These are phyloP conservation scores for Malbranchea cinnamomea DNA, from an alignment of 2,329 filamentous ascomycete genomes.

Conservation along the genomic window DNA sequence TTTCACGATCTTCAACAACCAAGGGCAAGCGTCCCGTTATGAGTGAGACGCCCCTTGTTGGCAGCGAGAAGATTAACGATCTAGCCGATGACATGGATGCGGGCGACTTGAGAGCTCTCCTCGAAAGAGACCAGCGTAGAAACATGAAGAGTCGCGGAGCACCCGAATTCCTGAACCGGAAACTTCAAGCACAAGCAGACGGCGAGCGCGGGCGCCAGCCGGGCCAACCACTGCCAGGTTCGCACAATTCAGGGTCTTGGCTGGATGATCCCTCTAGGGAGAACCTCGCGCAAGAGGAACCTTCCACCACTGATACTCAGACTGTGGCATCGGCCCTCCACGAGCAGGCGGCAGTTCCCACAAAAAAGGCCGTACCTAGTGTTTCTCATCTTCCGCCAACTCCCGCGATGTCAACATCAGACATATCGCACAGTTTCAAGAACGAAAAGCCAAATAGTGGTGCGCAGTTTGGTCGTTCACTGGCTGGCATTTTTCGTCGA, in stretches of 20 bases:
- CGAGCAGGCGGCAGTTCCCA: conserved; percentile 11
- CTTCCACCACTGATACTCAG: not conserved
- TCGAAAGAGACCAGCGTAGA: conserved; percentile 76
- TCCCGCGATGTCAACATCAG: conserved; percentile 34
- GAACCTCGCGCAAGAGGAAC: conserved; percentile 19
- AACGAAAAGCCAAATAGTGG: conserved; percentile 34
- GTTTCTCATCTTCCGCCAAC: conserved; percentile 35
- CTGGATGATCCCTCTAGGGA: conserved; percentile 20
- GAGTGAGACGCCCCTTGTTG: conserved; percentile 45
- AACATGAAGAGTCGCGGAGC: conserved; percentile 62
- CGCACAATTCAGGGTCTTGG: conserved; percentile 17
- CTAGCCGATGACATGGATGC: conserved; percentile 77
- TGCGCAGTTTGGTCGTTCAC: conserved; percentile 25
- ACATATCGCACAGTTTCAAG: conserved; percentile 38
- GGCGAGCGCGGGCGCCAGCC: conserved; percentile 40
- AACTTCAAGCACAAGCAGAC: conserved; percentile 32
- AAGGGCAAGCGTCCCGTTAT: conserved; percentile 37
- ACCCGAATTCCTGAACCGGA: conserved; percentile 43
- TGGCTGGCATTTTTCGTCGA: conserved; percentile 64
- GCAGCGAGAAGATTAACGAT: conserved; percentile 48
- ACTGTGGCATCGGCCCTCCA: not conserved
- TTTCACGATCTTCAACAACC: conserved; percentile 34
- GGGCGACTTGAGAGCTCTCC: conserved; percentile 66
- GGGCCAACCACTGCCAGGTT: too few relatives aligned
- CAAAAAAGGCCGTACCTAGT: conserved; percentile 35